Base-by-base conservation (phyloP, 176 grass and related monocot species). In the Areca catechu region DNA sequence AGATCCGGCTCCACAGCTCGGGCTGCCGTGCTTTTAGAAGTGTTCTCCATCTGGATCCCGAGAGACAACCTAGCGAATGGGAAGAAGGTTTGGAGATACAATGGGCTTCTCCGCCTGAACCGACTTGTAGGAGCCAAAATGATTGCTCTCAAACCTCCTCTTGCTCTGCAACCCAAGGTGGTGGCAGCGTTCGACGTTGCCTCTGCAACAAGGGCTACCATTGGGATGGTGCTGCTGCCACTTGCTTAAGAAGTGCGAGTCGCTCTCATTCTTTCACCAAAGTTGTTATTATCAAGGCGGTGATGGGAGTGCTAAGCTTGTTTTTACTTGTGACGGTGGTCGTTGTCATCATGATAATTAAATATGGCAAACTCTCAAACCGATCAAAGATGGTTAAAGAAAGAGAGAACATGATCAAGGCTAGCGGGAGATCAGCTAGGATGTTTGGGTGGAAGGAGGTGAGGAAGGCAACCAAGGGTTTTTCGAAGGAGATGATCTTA, bases 1-100 rank as follows among this genome's bases (percentile, higher is more conserved):
- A 55, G 53, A 73, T 73, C 15, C 58, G 67, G 58, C 53, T 74
- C 28, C 58, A 74, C n/a, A 5, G 2, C 17, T 74, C 59, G 6
- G 71, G 71, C 12, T 74, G 71, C 18, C 71, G 71, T 9, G 50
- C 71, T 64, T 74, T 74, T 49, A 30, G 71, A 54, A 74, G 71
- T 5, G 58, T 74, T 19, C 47, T 74, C 15, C 48, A 62, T 54
- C 54, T 74, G 49, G 71, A 74, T 34, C 60, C 71, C 14, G 22
- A 24, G 34, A 74, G 23, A n/a, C 60, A 22, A 63, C 59, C 48
- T 22, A 74, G 50, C 25, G 50, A 74, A 48, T 74, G 71, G 71
- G 54, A 15, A 16, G 49, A 74, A 74, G 71, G 71, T 27, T n/a
- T 74, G 29, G 71, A 74, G 37, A 74, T 74, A 10, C 71, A 74